These are phyloP conservation scores for Annulohypoxylon bovei DNA, from an alignment of 495 filamentous ascomycete genomes.

Conservation along the genomic window DNA sequence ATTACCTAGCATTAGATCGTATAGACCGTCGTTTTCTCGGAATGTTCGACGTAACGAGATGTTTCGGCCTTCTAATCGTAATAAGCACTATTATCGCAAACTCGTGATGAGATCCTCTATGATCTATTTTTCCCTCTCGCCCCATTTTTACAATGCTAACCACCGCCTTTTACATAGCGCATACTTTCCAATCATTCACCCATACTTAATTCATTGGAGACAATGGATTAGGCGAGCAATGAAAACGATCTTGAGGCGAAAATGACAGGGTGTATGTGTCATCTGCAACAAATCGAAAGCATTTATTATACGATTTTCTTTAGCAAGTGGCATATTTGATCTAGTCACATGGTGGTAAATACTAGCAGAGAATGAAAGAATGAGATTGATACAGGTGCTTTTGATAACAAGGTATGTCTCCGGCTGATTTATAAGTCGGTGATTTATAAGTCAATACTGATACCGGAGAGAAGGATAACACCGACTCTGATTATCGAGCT, in stretches of 20 bases:
- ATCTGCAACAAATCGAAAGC: background rate
- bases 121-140: background rate
- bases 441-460: slow-evolving; percentile 41
- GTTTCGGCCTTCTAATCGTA: background rate
- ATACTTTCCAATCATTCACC: background rate
- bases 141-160: too few species aligned
- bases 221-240: background rate
- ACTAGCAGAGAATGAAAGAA: background rate
- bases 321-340: background rate
- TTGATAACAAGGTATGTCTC: background rate
- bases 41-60: background rate
- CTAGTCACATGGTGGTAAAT: background rate
- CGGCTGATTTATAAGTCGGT: slow-evolving; percentile 14
- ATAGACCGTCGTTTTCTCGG: background rate
- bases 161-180: background rate
- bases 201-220: background rate
- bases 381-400: background rate
- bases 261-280: background rate
- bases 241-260: background rate
- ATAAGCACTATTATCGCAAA: too few species aligned
- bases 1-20: background rate
- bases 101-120: background rate
- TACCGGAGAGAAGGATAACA: background rate
- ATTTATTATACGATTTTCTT: background rate
- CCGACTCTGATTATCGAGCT: slow-evolving; percentile 6